Evolutionary conservation across 2,329 filamentous ascomycete genomes (phyloP).

Genomic region (Ceratocystis lukuohia): DNA sequence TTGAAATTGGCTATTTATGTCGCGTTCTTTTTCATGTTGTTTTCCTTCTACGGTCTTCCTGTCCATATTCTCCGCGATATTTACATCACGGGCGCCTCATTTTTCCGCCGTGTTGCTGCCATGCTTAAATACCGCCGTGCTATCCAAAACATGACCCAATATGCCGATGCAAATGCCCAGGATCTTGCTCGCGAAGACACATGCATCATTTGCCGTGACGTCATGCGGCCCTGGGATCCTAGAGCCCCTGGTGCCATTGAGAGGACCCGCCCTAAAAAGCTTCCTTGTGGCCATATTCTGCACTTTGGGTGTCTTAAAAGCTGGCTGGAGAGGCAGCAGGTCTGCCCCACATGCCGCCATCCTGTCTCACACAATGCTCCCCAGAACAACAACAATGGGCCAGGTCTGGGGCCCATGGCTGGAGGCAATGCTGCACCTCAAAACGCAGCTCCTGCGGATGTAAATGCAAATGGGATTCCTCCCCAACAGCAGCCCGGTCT

Average conservation of each 20-base stretch:
- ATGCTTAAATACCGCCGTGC: slow-evolving; percentile 83
- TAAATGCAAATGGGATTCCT: slow-evolving; percentile 23
- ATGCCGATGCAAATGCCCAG: slow-evolving; percentile 78
- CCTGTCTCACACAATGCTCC: slow-evolving; percentile 48
- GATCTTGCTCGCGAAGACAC: slow-evolving; percentile 79
- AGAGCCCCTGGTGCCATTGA: slow-evolving; percentile 57
- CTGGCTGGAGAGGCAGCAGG: slow-evolving; percentile 94
- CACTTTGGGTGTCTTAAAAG: slow-evolving; percentile 91
- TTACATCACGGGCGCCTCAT: slow-evolving; percentile 85
- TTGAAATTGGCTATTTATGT: slow-evolving; percentile 82
- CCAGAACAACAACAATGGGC: slow-evolving; percentile 25
- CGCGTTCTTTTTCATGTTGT: slow-evolving; percentile 82
- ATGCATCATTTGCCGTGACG: slow-evolving; percentile 94
- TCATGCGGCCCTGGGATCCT: slow-evolving; percentile 71
- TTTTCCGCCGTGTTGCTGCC: slow-evolving; percentile 77
- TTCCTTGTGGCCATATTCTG: slow-evolving; percentile 89
- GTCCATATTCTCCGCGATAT: slow-evolving; percentile 95
- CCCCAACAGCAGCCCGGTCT: slow-evolving; percentile 15
- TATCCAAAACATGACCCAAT: slow-evolving; percentile 86
- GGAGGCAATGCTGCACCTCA: slow-evolving; percentile 22
- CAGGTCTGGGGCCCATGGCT: slow-evolving; percentile 22
- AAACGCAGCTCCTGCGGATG: slow-evolving; percentile 21
- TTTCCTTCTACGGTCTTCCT: slow-evolving; percentile 86
- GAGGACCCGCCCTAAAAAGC: slow-evolving; percentile 78
- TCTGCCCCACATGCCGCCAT: slow-evolving; percentile 84